phyloP scores from a whole-genome alignment of 768 basidiomycete genomes.

The Lactifluus hygrophoroides region DNA sequence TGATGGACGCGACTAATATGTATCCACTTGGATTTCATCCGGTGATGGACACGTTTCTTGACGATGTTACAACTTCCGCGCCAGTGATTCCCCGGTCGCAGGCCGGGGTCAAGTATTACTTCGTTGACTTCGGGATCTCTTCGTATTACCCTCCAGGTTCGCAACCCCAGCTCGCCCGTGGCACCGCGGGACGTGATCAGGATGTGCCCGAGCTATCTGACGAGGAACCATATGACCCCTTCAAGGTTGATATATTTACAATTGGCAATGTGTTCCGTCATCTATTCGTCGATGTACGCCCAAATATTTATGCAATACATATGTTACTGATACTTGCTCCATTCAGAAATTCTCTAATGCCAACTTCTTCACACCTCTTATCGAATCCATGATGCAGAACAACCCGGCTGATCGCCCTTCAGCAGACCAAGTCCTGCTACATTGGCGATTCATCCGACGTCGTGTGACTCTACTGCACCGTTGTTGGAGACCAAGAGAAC shows the following conservation, averaged over 20 bases:
- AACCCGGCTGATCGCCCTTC: background rate
- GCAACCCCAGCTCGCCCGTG: background rate
- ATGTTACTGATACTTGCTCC: background rate
- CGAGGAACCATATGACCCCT: constrained; percentile 14
- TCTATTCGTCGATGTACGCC: background rate
- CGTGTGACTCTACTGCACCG: background rate
- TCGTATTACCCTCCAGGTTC: background rate
- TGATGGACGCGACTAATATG: constrained; percentile 15
- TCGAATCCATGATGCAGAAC: background rate
- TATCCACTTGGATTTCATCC: constrained; percentile 15
- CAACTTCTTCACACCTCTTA: background rate
- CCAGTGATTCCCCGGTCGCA: background rate
- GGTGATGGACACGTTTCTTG: background rate
- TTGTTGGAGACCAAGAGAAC: background rate
- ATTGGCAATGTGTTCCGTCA: constrained; percentile 1
- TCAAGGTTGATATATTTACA: constrained; percentile 19
- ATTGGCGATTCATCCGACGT: constrained; percentile 1
- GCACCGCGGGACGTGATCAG: background rate
- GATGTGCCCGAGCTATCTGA: constrained; percentile 16
- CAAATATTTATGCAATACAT: background rate
- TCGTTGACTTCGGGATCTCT: constrained; percentile 13
- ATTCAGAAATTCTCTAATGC: background rate
- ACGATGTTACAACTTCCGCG: background rate
- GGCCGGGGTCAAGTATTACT: constrained; percentile 11
- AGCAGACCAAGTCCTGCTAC: background rate